Base-by-base conservation (phyloP, 768 basidiomycete species). In the Porpolomopsis calyptriformis region DNA sequence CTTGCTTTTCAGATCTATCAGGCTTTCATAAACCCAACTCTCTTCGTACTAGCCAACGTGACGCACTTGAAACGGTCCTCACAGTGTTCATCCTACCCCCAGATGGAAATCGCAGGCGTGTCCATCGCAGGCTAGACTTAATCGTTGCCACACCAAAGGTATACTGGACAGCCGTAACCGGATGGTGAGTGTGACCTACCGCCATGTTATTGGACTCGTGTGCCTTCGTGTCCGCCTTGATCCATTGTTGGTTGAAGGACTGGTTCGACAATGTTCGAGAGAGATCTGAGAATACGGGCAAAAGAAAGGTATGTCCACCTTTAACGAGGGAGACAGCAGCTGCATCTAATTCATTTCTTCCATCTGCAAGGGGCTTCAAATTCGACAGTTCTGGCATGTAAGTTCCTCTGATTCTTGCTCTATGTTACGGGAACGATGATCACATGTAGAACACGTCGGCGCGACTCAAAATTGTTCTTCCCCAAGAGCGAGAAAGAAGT, bases 91-190 rank as follows among this genome's bases (percentile, higher is more conserved):
- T 66, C 23, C 70, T 87, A 0, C 86, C 86, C 4, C 22, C 48
- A 1, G 53, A 64, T 20, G 53, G 56, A 23, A 51, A 53, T 31
- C 52, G 55, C 36, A 65, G 61, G 39, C 72, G 64, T 2, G 53
- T 73, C 7, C 73, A 85, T 56, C 71, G 88, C 24, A 74, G 91
- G 9, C 67, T 96, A 16, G 93, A 97, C 58, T 62, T 94, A 40
- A 91, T 94, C 51, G 85, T 86, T 60, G 78, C 84, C 2, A 69
- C 76, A 1, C 80, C 80, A 6, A 76, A 80, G 49, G 69, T 82
- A 0, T 94, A 93, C 55, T 91, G 88, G 80, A 84, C 85, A 1
- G 88, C 89, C 0, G 78, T 96, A 1, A 72, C 90, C 22, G 92
- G 93, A 43, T 97, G 92, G 92, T 84, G 42, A 52, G 66, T 57